These are phyloP conservation scores for Scheffersomyces lignicola DNA, from an alignment of 1,139 yeast species.

Conservation along the genomic window DNA sequence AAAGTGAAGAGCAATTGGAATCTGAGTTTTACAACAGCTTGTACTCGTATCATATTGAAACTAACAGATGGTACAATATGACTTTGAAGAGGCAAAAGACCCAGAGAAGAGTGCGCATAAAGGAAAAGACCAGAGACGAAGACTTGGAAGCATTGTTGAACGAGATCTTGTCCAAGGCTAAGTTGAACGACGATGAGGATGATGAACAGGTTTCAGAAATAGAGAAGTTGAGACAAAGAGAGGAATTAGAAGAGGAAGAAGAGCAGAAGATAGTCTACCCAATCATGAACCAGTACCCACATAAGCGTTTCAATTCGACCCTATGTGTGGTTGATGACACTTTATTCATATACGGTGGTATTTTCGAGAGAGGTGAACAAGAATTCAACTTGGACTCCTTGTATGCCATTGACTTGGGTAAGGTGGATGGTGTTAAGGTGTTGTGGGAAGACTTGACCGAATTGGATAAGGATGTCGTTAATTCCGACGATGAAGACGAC, in stretches of 20 bases:
- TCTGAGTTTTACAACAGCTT: slow-evolving; percentile 82
- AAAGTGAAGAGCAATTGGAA: slow-evolving; percentile 88
- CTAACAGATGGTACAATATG: slow-evolving; percentile 85
- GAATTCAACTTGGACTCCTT: slow-evolving; percentile 84
- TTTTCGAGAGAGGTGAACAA: slow-evolving; percentile 83
- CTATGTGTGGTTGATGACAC: slow-evolving; percentile 85
- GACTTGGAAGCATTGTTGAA: slow-evolving; percentile 83
- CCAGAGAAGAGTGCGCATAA: slow-evolving; percentile 43
- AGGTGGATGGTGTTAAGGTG: slow-evolving; percentile 83
- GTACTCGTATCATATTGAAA: slow-evolving; percentile 79
- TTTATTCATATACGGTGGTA: slow-evolving; percentile 88
- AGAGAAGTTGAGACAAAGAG: slow-evolving; percentile 38
- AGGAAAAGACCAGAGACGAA: slow-evolving; percentile 64
- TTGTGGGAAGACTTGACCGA: slow-evolving; percentile 81
- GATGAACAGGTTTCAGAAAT: slow-evolving; percentile 39
- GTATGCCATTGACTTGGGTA: slow-evolving; percentile 82
- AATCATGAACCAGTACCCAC: slow-evolving; percentile 67
- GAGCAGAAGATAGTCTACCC: slow-evolving; percentile 50
- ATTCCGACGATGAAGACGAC: slow-evolving; percentile 46
- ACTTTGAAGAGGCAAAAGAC: slow-evolving; percentile 64
- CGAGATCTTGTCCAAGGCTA: slow-evolving; percentile 69
- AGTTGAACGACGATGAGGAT: slow-evolving; percentile 61
- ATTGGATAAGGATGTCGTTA: slow-evolving; percentile 26
- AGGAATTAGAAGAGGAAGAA: slow-evolving; percentile 39
- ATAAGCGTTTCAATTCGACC: slow-evolving; percentile 84